These are phyloP conservation scores for Plasmopara muralis DNA, from an alignment of 352 stramenopile species.

Conservation along the genomic window DNA sequence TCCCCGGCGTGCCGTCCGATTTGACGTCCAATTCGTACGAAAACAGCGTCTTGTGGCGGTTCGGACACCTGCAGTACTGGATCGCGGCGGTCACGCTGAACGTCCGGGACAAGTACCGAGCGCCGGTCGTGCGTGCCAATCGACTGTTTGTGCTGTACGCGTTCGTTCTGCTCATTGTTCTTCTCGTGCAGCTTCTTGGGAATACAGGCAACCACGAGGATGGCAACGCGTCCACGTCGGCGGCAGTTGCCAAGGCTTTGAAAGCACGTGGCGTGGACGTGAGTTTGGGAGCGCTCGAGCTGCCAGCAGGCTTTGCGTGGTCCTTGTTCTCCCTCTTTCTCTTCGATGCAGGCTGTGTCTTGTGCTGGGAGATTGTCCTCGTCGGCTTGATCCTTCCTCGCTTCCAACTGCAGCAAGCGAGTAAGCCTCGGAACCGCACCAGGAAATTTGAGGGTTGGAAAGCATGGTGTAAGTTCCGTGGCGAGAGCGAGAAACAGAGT, in stretches of 20 bases:
- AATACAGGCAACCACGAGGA: too few relatives aligned
- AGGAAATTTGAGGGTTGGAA: too few relatives aligned
- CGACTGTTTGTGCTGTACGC: not conserved
- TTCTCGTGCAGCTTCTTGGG: too few relatives aligned
- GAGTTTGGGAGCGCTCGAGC: constrained; percentile 42
- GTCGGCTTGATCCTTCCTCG: not conserved
- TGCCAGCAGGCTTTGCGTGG: constrained; percentile 46
- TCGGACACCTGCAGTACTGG: constrained; percentile 74
- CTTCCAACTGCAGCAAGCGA: too few relatives aligned
- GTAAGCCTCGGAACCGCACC: too few relatives aligned
- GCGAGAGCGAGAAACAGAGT: constrained; percentile 28
- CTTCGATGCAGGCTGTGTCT: constrained; percentile 46
- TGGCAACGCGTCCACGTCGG: too few relatives aligned
- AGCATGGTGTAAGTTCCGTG: constrained; percentile 23
- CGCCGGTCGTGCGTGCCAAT: constrained; percentile 48
- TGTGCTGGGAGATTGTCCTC: constrained; percentile 60
- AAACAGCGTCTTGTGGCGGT: constrained; percentile 53
- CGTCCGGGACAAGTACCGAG: constrained; percentile 49
- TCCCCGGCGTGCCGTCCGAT: too few relatives aligned
- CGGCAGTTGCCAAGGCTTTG: constrained; percentile 5
- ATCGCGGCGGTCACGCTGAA: constrained; percentile 67
- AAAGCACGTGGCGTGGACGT: constrained; percentile 42
- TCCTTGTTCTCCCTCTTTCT: constrained; percentile 67
- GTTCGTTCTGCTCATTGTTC: too few relatives aligned
- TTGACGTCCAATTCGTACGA: too few relatives aligned